Percentiles rank a stretch among this genome's conserved stretches.
Conservation (phyloP, 2,329 filamentous ascomycete genomes). For the Mycocentrospora acerina region DNA sequence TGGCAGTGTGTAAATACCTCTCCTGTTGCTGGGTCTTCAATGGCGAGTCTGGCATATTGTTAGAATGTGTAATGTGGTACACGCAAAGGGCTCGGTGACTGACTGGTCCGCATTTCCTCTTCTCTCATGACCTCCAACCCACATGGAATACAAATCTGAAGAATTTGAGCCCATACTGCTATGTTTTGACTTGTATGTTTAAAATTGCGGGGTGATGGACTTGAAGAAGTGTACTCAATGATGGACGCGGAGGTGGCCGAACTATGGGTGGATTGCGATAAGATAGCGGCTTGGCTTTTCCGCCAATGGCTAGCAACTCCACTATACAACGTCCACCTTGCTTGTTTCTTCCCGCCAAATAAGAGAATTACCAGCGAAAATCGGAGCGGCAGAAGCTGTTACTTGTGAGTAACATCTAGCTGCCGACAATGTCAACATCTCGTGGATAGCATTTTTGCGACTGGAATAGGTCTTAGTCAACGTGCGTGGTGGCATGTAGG, state of each 20-base stretch:
- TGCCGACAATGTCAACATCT: no score
- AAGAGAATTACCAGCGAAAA: no score
- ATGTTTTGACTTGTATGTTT: no score
- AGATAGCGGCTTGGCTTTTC: conserved; percentile 16
- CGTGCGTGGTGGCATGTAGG: no score
- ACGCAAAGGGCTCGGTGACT: conserved; percentile 32
- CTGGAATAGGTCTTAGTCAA: no score
- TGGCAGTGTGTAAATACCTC: conserved; percentile 56
- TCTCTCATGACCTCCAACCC: conserved; percentile 47
- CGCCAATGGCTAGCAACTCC: no score
- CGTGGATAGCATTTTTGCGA: no score
- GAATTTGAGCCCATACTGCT: conserved; percentile 14
- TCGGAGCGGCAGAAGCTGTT: no score
- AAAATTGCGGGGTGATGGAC: neutral
- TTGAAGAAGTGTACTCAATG: conserved; percentile 2
- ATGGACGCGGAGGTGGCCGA: conserved; percentile 20
- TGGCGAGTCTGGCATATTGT: conserved; percentile 46
- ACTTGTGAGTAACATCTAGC: no score
- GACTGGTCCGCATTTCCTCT: conserved; percentile 51
- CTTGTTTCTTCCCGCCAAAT: no score
- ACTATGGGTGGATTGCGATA: conserved; percentile 21
- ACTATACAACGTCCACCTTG: no score
- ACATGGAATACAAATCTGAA: conserved; percentile 33
- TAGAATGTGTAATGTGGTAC: conserved; percentile 7
- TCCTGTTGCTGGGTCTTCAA: conserved; percentile 58